Evolutionary conservation across 176 grass and related monocot species (phyloP).

Genomic region (Musa itinerans): DNA sequence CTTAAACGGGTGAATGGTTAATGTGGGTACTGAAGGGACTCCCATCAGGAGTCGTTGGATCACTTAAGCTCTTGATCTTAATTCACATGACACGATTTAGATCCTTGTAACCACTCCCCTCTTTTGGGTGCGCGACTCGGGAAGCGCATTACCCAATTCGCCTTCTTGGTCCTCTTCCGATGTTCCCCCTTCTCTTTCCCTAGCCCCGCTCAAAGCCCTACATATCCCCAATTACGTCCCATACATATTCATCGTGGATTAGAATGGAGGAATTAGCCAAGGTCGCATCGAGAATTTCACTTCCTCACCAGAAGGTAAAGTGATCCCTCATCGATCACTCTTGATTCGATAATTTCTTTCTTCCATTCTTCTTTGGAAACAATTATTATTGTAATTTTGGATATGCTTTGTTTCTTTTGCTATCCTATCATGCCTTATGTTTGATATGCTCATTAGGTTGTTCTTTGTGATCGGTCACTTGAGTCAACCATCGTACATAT

Average conservation of each 20-base stretch:
- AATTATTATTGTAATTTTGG: neutral
- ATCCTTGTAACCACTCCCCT: neutral
- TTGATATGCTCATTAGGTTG: neutral
- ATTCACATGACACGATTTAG: neutral
- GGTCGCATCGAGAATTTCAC: neutral
- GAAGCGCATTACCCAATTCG: neutral
- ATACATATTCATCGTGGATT: neutral
- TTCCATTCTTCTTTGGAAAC: neutral
- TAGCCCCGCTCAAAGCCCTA: neutral
- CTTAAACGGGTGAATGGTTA: neutral
- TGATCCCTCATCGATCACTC: neutral
- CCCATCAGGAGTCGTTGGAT: neutral
- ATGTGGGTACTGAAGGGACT: neutral
- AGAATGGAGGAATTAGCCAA: neutral
- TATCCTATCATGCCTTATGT: neutral
- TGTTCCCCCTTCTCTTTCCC: neutral
- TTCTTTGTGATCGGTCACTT: neutral
- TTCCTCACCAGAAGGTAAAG: neutral
- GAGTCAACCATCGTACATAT: too few relatives aligned
- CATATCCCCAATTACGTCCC: neutral
- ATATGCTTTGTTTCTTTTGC: neutral
- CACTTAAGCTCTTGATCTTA: too few relatives aligned
- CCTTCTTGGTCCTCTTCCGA: neutral
- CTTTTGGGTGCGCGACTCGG: neutral
- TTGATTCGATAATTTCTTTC: neutral